Conservation (phyloP, 768 basidiomycete genomes). For the Russula vinacea region DNA sequence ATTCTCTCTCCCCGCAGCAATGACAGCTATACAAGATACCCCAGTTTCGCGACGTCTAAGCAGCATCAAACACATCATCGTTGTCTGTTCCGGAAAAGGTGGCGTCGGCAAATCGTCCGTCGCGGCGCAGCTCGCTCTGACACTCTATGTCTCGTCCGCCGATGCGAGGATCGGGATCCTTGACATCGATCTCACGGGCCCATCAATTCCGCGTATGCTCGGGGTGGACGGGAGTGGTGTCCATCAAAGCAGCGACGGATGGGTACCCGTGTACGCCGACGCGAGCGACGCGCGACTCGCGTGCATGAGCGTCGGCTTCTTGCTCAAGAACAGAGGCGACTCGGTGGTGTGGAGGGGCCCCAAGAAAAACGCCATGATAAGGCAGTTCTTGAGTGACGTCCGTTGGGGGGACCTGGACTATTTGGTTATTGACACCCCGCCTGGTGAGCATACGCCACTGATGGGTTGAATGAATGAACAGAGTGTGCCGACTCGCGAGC, state of each 20-base stretch:
- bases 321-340: conserved; percentile 85
- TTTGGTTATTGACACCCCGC: conserved; percentile 93
- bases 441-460: conserved; percentile 56
- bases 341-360: conserved; percentile 98
- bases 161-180: conserved; percentile 76
- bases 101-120: conserved; percentile 99
- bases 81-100: conserved; percentile 95
- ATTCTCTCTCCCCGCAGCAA: background rate
- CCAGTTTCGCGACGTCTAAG: conserved; percentile 70
- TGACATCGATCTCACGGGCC: conserved; percentile 92
- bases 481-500: background rate
- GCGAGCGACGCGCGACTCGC: conserved; percentile 67
- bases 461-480: background rate
- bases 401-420: conserved; percentile 93
- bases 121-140: conserved; percentile 85
- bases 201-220: conserved; percentile 93
- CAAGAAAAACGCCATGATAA: conserved; percentile 98
- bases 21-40: conserved; percentile 40
- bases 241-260: conserved; percentile 91
- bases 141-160: conserved; percentile 67
- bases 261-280: conserved; percentile 98
- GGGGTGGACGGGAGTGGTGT: conserved; percentile 84
- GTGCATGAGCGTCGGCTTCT: conserved; percentile 96
- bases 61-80: conserved; percentile 78
- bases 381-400: conserved; percentile 93